Percentiles rank a stretch among this genome's conserved stretches.
These are phyloP conservation scores for Exobasidium rhododendri DNA, from an alignment of 1,284 basidiomycete species.

Conservation along the genomic window DNA sequence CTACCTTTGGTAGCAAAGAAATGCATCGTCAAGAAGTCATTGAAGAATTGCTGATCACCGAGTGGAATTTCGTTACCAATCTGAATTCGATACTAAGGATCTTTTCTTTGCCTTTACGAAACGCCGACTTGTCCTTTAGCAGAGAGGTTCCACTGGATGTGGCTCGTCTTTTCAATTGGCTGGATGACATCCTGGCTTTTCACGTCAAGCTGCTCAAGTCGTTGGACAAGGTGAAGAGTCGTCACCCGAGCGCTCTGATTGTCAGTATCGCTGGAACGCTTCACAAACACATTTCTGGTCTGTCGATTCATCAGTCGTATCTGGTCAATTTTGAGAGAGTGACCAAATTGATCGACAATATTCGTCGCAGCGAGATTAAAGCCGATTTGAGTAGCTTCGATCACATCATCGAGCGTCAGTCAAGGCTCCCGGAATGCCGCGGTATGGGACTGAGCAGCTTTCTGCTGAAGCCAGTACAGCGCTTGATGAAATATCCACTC, in stretches of 20 bases:
- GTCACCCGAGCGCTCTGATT: constrained; percentile 56
- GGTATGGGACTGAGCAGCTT: constrained; percentile 67
- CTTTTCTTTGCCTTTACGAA: constrained; percentile 16
- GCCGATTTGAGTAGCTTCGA: constrained; percentile 66
- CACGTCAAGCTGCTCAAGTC: constrained; percentile 17
- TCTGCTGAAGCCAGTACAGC: constrained; percentile 70
- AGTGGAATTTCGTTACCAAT: constrained; percentile 15
- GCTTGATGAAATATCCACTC: constrained; percentile 69
- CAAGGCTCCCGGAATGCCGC: constrained; percentile 60
- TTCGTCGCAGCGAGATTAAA: constrained; percentile 58
- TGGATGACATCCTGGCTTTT: constrained; percentile 20
- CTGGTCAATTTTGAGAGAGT: constrained; percentile 69
- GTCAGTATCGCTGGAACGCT: constrained; percentile 63
- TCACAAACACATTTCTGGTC: constrained; percentile 63
- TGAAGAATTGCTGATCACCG: constrained; percentile 19
- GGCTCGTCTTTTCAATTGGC: constrained; percentile 20
- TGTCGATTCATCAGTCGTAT: constrained; percentile 82
- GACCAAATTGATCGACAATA: constrained; percentile 61
- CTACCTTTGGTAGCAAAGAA: constrained; percentile 16
- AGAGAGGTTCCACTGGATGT: constrained; percentile 13
- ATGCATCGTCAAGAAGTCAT: constrained; percentile 26
- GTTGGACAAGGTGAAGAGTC: constrained; percentile 4
- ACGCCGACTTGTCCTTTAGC: constrained; percentile 11
- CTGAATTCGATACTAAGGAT: constrained; percentile 12
- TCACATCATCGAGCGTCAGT: constrained; percentile 76